Percentiles rank a stretch among this genome's conserved stretches.
Conservation (phyloP, 768 basidiomycete genomes). For the Nevesoporus exiguus region DNA sequence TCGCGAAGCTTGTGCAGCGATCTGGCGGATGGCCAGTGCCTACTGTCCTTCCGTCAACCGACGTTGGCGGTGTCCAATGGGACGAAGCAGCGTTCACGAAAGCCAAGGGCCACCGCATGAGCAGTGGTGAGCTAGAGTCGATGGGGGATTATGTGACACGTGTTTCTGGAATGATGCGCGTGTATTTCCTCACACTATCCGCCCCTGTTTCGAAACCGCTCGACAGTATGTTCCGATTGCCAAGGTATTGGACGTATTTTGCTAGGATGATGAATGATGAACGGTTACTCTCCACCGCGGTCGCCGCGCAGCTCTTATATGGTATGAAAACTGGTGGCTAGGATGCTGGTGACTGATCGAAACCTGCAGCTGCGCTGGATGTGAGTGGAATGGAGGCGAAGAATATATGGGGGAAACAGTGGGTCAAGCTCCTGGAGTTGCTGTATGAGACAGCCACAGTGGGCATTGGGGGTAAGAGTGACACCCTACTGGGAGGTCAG, state of each 20-base stretch:
- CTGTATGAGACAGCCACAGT: slow-evolving; percentile 61
- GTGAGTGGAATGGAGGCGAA: slow-evolving; percentile 62
- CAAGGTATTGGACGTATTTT: slow-evolving; percentile 72
- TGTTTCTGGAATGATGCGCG: slow-evolving; percentile 75
- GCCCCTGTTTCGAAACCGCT: slow-evolving; percentile 40
- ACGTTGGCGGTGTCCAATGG: slow-evolving; percentile 51
- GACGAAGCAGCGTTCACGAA: slow-evolving; percentile 40
- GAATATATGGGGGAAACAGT: slow-evolving; percentile 72
- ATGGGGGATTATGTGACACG: slow-evolving; percentile 61
- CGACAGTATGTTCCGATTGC: slow-evolving; percentile 50
- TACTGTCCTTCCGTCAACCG: slow-evolving; percentile 48
- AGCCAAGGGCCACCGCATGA: slow-evolving; percentile 54
- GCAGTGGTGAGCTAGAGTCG: slow-evolving; percentile 47
- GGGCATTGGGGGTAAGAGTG: slow-evolving; percentile 41
- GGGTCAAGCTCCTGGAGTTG: slow-evolving; percentile 66
- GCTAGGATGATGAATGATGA: slow-evolving; percentile 55
- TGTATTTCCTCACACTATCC: slow-evolving; percentile 74
- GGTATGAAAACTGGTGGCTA: slow-evolving; percentile 37
- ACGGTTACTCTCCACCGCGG: slow-evolving; percentile 49
- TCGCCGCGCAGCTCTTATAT: slow-evolving; percentile 66
- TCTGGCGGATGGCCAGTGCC: slow-evolving; percentile 89
- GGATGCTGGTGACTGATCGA: slow-evolving; percentile 9
- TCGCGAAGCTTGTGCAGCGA: slow-evolving; percentile 80
- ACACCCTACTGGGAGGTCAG: slow-evolving; percentile 51
- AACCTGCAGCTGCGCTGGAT: slow-evolving; percentile 58